Conservation (phyloP, 176 grass and related monocot species). For the Musa schizocarpa region DNA sequence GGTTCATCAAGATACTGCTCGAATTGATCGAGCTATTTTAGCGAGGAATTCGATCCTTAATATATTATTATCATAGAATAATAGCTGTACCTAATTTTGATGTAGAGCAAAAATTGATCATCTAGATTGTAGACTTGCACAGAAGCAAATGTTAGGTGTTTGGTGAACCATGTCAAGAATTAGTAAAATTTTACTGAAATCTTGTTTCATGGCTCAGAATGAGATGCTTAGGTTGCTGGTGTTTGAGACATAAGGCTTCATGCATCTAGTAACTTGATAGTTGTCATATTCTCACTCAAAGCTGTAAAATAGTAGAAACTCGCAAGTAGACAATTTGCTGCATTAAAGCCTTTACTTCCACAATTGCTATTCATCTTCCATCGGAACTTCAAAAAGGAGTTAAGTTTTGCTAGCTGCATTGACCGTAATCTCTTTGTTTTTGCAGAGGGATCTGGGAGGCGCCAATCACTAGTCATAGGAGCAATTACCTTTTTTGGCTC, state of each 20-base stretch:
- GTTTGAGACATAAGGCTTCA: too few relatives aligned
- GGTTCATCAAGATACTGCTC: not conserved
- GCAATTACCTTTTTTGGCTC: conserved; percentile 27
- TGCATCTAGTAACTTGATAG: too few relatives aligned
- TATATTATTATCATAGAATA: not conserved
- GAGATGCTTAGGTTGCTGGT: too few relatives aligned
- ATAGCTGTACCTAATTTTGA: not conserved
- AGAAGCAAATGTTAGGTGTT: too few relatives aligned
- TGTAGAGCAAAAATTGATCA: not conserved
- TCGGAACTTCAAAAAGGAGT: not conserved
- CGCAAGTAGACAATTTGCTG: not conserved
- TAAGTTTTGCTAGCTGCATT: not conserved
- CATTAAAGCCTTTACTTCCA: not conserved
- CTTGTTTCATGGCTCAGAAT: too few relatives aligned
- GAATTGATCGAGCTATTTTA: not conserved
- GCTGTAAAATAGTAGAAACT: not conserved
- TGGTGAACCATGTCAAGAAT: too few relatives aligned
- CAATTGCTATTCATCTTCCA: not conserved
- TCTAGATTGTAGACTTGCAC: too few relatives aligned
- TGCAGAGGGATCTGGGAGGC: conserved; percentile 32
- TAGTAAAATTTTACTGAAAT: too few relatives aligned
- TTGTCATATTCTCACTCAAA: not conserved
- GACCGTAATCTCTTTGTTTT: not conserved
- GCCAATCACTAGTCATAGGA: conserved; percentile 48
- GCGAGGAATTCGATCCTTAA: not conserved